Base-by-base conservation (phyloP, 2,329 filamentous ascomycete genomes). In the Orbilia javanica region DNA sequence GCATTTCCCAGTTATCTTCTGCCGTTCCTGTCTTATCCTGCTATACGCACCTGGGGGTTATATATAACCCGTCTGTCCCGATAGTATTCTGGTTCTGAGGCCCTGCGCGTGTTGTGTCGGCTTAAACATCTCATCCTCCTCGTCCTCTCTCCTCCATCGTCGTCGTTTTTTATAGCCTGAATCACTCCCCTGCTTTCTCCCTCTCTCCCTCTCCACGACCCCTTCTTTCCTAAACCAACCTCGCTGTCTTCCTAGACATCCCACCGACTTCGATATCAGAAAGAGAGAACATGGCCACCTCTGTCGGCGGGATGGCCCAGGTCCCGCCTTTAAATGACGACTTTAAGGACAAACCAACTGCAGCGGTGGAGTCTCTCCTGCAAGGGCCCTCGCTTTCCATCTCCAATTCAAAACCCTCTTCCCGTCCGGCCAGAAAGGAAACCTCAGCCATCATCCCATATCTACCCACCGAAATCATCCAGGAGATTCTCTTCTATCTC, bases 381-480 rank as follows among this genome's bases (percentile, higher is more conserved):
- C 74, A 72, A 72, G 67, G 65, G 65, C 65, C 66, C 46, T 25
- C 46, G 20, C 3, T 50, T 36, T 65, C 72, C 52, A 42, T 68
- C 11, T 50, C 52, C 52, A 29, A 72, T n/a, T 50, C 62, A 25
- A 48, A 52, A 55, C 55, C 20, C 42, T 31, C 53, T n/a, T 22
- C 52, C 29, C 62, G 53, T 27, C 27, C 36, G 42, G n/a, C 68
- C n/a, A 34, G 42, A 22, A 69, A 63, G 44, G 57, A 71, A 65
- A 25, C 50, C 42, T 10, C 36, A 10, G 53, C 20, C 6, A 53
- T 75, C 25, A 53, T 75, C 31, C 71, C 75, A 13, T 67, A 75
- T 36, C 75, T 81, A 18, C 80, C 80, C 10, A 75, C 75, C 60
- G 80, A 81, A 46, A 74, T 81, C 42, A 46, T 81, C 31, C 79